Evolutionary conservation across 2,329 filamentous ascomycete genomes (phyloP).

Genomic region (Gaeumannomyces sp.): DNA sequence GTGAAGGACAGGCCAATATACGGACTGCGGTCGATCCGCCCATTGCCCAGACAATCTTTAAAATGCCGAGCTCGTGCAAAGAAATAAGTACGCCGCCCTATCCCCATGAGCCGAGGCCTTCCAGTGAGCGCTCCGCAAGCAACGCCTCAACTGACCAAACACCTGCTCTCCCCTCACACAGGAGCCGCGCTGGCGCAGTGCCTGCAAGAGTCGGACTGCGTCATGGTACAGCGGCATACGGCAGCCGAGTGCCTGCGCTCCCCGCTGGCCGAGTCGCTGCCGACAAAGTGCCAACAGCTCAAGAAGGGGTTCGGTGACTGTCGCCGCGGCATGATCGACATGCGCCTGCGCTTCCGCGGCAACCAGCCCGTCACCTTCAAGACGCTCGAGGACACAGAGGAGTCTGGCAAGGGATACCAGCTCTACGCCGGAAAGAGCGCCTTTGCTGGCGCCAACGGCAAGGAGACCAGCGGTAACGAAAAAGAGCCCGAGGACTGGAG

Average conservation of each 20-base stretch:
- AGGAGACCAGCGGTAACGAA: conserved; percentile 63
- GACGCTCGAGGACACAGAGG: conserved; percentile 54
- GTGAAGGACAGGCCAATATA: neutral
- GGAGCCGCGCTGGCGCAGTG: conserved; percentile 89
- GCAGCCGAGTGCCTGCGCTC: conserved; percentile 83
- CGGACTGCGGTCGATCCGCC: neutral
- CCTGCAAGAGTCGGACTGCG: conserved; percentile 93
- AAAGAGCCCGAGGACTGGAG: conserved; percentile 55
- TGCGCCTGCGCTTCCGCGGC: conserved; percentile 96
- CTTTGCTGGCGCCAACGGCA: conserved; percentile 52
- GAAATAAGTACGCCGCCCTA: conserved; percentile 69
- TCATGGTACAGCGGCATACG: conserved; percentile 83
- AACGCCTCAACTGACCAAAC: conserved; percentile 8
- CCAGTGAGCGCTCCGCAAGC: neutral
- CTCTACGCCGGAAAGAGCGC: conserved; percentile 74
- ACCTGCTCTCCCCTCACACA: conserved; percentile 31
- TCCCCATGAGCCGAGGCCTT: conserved; percentile 1
- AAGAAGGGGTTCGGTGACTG: conserved; percentile 92
- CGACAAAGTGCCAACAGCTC: conserved; percentile 83
- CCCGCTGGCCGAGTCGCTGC: conserved; percentile 75
- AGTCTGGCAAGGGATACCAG: conserved; percentile 54
- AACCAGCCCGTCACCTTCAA: conserved; percentile 75
- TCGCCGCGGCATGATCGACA: conserved; percentile 93
- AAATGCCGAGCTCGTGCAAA: conserved; percentile 88
- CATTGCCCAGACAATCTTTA: conserved; percentile 2